Evolutionary conservation across 257 asterid genomes (phyloP), one percentile per base, ranked within the genome.

Genomic region (Hygrophila difformis): DNA sequence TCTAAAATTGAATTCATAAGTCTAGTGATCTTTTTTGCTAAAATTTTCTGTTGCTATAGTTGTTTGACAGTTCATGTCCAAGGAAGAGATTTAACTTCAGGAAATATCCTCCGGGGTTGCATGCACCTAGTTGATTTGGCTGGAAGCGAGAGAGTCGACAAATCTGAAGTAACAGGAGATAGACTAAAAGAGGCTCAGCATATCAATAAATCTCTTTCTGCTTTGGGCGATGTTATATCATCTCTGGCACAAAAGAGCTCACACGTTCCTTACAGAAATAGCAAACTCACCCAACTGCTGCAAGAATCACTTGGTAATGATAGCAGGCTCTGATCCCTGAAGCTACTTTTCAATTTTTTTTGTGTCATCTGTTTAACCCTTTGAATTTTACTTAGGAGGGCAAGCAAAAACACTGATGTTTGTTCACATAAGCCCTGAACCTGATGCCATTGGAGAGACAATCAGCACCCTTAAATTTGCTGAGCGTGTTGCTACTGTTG

Each of bases 101-200:
- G 97, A 60, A 56, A 56, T 33, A 47, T 76, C 31, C 82, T 82
- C 26, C 86, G 85, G 28, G 99, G 99, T 38, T 91, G 99, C 72
- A 86, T 91, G 99, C 99, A 91, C 75, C 87, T 91, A 62, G 99
- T 91, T 65, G 99, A 91, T 70, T 64, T 91, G 34, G 99, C 99
- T 0, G 99, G 99, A 65, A 91, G 99, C 61, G 99, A 91, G 72
- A 80, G 99, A 69, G 97, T 91, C n/a, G 92, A 83, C 65, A 91
- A 91, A 60, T 86, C 99, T 37, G 97, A 86, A 82, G 99, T 71
- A 34, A 80, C 97, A 1, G 99, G 99, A 29, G 99, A 86, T 49
- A 80, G 99, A 60, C 77, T 91, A 8, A 86, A 75, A 65, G 99
- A 91, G 74, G 97, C 99, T 53, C 99, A 91, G 24, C 95, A 91